Evolutionary conservation across 495 filamentous ascomycete genomes (phyloP).

Genomic region (Neurospora sp.): DNA sequence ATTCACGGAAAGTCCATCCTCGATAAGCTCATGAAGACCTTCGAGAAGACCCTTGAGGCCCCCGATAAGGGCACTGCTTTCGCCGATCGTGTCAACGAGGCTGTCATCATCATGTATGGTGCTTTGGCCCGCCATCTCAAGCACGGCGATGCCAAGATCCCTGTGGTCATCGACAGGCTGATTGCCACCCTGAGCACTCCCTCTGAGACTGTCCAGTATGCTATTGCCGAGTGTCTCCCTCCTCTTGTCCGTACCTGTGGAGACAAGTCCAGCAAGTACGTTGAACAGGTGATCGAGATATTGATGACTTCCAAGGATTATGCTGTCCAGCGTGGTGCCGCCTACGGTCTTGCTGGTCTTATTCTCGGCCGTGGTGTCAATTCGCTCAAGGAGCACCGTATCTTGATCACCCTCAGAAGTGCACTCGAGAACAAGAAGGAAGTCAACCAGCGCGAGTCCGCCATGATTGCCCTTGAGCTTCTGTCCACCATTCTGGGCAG

Average conservation of each 20-base stretch:
- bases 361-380: constrained; percentile 75
- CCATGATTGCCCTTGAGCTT: constrained; percentile 83
- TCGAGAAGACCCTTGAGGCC: constrained; percentile 72
- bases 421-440: constrained; percentile 91
- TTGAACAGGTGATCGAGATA: constrained; percentile 68
- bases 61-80: constrained; percentile 69
- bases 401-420: constrained; percentile 66
- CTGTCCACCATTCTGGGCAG: constrained; percentile 75
- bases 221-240: constrained; percentile 86
- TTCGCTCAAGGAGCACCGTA: constrained; percentile 73
- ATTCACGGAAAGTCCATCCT: constrained; percentile 67
- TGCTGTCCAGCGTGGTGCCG: constrained; percentile 80
- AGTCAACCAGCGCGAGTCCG: constrained; percentile 74
- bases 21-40: constrained; percentile 83
- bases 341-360: constrained; percentile 88
- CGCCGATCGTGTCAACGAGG: constrained; percentile 85
- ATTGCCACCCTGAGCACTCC: constrained; percentile 82
- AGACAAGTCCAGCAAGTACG: constrained; percentile 66
- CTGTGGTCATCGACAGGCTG: constrained; percentile 72
- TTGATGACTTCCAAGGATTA: constrained; percentile 80
- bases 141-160: constrained; percentile 70
- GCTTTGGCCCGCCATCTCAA: constrained; percentile 81
- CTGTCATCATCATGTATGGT: constrained; percentile 93
- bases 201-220: constrained; percentile 95
- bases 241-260: constrained; percentile 72